Conservation (phyloP, 2,329 filamentous ascomycete genomes). For the Pyricularia grisea region DNA sequence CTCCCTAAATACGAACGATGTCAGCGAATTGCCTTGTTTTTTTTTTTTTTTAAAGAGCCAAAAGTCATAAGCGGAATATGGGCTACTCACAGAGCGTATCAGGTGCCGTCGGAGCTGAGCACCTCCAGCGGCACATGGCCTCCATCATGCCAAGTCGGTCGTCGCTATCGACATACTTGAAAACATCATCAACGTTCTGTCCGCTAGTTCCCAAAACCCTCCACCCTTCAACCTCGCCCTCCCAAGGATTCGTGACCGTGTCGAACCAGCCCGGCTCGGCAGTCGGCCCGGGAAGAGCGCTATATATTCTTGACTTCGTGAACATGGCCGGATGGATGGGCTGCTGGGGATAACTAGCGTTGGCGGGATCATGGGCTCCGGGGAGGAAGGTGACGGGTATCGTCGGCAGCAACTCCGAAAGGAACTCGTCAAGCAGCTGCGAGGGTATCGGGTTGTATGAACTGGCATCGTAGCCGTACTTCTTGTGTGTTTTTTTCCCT, state of each 20-base stretch:
- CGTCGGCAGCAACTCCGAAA: slow-evolving; percentile 70
- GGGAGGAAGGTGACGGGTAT: slow-evolving; percentile 86
- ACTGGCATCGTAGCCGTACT: slow-evolving; percentile 89
- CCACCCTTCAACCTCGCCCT: slow-evolving; percentile 85
- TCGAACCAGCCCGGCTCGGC: slow-evolving; percentile 57
- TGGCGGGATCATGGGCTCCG: slow-evolving; percentile 77
- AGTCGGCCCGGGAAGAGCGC: slow-evolving; percentile 30
- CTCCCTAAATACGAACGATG: slow-evolving; percentile 50
- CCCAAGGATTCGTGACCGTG: slow-evolving; percentile 85
- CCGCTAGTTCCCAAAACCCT: slow-evolving; percentile 78
- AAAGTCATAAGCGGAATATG: background rate
- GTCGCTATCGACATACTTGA: slow-evolving; percentile 77
- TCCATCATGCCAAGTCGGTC: slow-evolving; percentile 86
- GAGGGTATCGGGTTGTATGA: slow-evolving; percentile 82
- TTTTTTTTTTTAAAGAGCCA: background rate
- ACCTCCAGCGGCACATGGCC: slow-evolving; percentile 85
- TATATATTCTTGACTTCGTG: slow-evolving; percentile 62
- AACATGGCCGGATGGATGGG: slow-evolving; percentile 91
- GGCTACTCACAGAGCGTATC: slow-evolving; percentile 79
- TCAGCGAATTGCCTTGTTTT: slow-evolving; percentile 7
- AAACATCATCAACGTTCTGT: slow-evolving; percentile 88
- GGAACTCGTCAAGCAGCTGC: slow-evolving; percentile 72
- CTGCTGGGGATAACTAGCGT: slow-evolving; percentile 84
- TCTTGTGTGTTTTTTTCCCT: slow-evolving; percentile 50
- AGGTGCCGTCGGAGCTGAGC: slow-evolving; percentile 84